Evolutionary conservation across 2,329 filamentous ascomycete species (phyloP).

Genomic region (Alternaria ventricosa): DNA sequence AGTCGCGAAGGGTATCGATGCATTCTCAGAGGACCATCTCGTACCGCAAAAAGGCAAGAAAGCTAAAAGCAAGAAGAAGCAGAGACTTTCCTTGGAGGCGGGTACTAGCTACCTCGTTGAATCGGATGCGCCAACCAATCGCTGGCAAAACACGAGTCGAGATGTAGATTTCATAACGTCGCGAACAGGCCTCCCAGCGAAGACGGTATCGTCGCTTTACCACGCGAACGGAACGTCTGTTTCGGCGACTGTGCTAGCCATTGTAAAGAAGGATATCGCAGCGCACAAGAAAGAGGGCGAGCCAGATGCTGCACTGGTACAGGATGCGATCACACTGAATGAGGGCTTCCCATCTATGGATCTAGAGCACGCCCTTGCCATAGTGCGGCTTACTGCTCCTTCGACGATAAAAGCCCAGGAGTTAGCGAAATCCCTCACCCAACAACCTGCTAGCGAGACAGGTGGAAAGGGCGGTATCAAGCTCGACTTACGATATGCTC

Average conservation of each 20-base stretch:
- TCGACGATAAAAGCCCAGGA: slow-evolving; percentile 65
- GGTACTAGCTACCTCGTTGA: slow-evolving; percentile 32
- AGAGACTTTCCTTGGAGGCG: slow-evolving; percentile 31
- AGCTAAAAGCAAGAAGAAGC: slow-evolving; percentile 52
- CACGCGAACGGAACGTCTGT: slow-evolving; percentile 64
- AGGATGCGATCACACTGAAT: slow-evolving; percentile 61
- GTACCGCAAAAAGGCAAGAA: slow-evolving; percentile 50
- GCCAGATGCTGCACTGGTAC: slow-evolving; percentile 53
- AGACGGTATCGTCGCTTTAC: slow-evolving; percentile 63
- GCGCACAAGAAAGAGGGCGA: slow-evolving; percentile 41
- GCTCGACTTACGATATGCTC: slow-evolving; percentile 57
- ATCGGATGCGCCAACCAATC: slow-evolving; percentile 51
- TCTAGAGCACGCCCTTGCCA: slow-evolving; percentile 55
- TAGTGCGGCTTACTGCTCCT: slow-evolving; percentile 64
- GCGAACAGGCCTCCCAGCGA: slow-evolving; percentile 56
- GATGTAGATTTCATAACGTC: slow-evolving; percentile 68
- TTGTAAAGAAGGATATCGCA: slow-evolving; percentile 58
- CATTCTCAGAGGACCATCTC: slow-evolving; percentile 69
- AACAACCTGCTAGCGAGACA: slow-evolving; percentile 40
- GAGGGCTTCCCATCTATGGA: slow-evolving; percentile 62
- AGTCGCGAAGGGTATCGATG: slow-evolving; percentile 76
- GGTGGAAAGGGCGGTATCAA: slow-evolving; percentile 51
- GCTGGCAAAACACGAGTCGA: slow-evolving; percentile 63
- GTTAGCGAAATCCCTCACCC: slow-evolving; percentile 62
- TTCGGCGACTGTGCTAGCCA: slow-evolving; percentile 60